These are phyloP conservation scores for Pseudozyma tsukubaensis DNA, from an alignment of 1,284 basidiomycete species.

Conservation along the genomic window DNA sequence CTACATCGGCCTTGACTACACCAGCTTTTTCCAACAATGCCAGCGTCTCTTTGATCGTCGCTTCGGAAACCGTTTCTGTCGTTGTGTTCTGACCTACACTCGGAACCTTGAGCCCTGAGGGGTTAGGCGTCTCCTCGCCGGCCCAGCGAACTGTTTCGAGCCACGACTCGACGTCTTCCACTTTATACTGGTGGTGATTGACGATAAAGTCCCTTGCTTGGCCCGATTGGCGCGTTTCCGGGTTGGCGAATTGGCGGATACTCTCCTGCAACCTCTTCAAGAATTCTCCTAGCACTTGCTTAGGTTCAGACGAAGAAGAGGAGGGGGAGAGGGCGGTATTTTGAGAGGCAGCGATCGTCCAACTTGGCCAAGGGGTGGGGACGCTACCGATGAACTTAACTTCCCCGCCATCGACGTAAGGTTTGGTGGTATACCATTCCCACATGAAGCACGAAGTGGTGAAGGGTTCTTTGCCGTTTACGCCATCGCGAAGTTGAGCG, in stretches of 20 bases:
- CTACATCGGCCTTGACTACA: slow-evolving; percentile 36
- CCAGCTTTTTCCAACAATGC: slow-evolving; percentile 57
- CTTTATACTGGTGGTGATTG: slow-evolving; percentile 71
- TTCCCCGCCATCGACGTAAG: slow-evolving; percentile 83
- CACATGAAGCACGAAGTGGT: slow-evolving; percentile 73
- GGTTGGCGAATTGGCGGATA: slow-evolving; percentile 54
- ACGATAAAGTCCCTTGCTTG: slow-evolving; percentile 43
- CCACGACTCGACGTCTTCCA: slow-evolving; percentile 79
- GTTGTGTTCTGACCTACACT: slow-evolving; percentile 39
- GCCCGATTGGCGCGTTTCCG: slow-evolving; percentile 29
- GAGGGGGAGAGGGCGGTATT: slow-evolving; percentile 25
- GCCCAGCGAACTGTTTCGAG: slow-evolving; percentile 61
- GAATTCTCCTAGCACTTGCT: slow-evolving; percentile 37
- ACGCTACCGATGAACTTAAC: slow-evolving; percentile 83
- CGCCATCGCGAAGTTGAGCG: slow-evolving; percentile 82
- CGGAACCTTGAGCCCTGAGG: slow-evolving; percentile 17
- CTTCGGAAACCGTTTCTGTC: slow-evolving; percentile 46
- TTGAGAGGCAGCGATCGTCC: slow-evolving; percentile 72
- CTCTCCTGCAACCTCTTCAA: slow-evolving; percentile 40
- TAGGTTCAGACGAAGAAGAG: not conserved
- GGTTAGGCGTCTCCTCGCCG: slow-evolving; percentile 52
- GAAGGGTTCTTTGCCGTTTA: slow-evolving; percentile 73
- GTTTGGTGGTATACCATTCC: slow-evolving; percentile 90
- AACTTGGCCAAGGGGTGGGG: slow-evolving; percentile 95
- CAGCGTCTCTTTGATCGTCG: slow-evolving; percentile 46